Evolutionary conservation across 495 filamentous ascomycete species (phyloP).

Genomic region (Lepraria neglecta): DNA sequence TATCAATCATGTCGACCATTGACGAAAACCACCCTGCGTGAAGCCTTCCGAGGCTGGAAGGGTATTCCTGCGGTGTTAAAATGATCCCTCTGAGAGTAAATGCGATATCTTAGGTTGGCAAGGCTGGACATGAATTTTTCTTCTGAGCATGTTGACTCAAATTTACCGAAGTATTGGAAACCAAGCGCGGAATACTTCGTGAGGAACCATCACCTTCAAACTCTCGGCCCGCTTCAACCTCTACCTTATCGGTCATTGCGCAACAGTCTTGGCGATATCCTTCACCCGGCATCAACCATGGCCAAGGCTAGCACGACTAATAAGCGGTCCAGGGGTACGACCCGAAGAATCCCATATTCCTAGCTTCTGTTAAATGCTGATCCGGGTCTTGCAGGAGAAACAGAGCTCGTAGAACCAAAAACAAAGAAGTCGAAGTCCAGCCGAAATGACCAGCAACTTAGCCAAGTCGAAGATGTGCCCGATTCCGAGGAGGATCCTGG

Average conservation of each 20-base stretch:
- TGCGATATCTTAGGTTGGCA: too few species aligned
- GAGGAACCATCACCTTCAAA: too few species aligned
- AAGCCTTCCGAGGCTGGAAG: too few species aligned
- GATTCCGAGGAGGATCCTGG: slow-evolving; percentile 38
- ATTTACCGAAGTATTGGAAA: too few species aligned
- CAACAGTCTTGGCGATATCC: not conserved
- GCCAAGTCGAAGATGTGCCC: slow-evolving; percentile 5
- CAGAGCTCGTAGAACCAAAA: not conserved
- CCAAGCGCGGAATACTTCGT: too few species aligned
- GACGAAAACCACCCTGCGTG: too few species aligned
- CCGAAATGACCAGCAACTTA: not conserved
- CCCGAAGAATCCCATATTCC: not conserved
- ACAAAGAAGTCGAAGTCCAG: slow-evolving; percentile 7
- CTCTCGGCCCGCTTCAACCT: too few species aligned
- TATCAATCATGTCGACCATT: not conserved
- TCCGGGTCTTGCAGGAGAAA: not conserved
- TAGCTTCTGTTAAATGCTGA: not conserved
- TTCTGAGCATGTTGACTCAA: too few species aligned
- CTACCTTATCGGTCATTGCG: too few species aligned
- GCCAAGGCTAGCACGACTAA: slow-evolving; percentile 10
- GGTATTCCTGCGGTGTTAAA: too few species aligned
- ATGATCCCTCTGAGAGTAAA: too few species aligned
- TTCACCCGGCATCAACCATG: not conserved
- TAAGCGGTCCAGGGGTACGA: slow-evolving; percentile 15
- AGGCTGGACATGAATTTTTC: too few species aligned